Evolutionary conservation across 2,329 filamentous ascomycete genomes (phyloP).

Genomic region (Alternaria infectoria): DNA sequence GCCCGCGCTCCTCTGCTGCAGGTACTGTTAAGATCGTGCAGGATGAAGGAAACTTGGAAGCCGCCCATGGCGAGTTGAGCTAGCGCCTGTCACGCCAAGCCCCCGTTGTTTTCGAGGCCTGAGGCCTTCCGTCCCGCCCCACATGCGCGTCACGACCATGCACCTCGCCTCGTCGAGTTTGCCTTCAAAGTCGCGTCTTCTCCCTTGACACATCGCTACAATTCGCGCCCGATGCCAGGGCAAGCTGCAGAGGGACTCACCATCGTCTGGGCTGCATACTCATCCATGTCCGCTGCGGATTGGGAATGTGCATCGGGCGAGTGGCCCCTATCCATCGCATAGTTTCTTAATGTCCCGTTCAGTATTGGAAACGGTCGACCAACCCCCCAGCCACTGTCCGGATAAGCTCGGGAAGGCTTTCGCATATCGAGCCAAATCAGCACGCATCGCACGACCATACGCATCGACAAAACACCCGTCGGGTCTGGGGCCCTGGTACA

Average conservation of each 20-base stretch:
- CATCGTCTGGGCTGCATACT: neutral
- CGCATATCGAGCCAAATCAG: neutral
- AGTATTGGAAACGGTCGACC: neutral
- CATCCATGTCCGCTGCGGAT: neutral
- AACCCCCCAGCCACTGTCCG: neutral
- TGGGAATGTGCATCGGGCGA: too few relatives aligned
- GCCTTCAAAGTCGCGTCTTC: neutral
- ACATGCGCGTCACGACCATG: neutral
- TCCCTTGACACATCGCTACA: neutral
- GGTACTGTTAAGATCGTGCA: neutral
- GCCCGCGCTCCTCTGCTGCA: neutral
- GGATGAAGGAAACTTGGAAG: neutral
- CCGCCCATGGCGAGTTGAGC: neutral
- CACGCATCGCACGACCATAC: neutral
- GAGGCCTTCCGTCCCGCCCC: neutral
- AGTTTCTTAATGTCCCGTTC: neutral
- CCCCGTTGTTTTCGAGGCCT: neutral
- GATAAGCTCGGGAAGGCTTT: neutral
- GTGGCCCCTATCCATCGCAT: neutral
- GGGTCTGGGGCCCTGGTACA: neutral
- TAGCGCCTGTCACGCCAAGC: neutral
- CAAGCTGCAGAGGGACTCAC: neutral
- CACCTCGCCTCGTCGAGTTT: neutral
- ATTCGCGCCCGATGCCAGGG: neutral
- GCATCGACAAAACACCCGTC: neutral